Evolutionary conservation across 2,329 filamentous ascomycete species (phyloP), one percentile per base, ranked within the genome.

Genomic region (Paraphaeosphaeria sporulosa): DNA sequence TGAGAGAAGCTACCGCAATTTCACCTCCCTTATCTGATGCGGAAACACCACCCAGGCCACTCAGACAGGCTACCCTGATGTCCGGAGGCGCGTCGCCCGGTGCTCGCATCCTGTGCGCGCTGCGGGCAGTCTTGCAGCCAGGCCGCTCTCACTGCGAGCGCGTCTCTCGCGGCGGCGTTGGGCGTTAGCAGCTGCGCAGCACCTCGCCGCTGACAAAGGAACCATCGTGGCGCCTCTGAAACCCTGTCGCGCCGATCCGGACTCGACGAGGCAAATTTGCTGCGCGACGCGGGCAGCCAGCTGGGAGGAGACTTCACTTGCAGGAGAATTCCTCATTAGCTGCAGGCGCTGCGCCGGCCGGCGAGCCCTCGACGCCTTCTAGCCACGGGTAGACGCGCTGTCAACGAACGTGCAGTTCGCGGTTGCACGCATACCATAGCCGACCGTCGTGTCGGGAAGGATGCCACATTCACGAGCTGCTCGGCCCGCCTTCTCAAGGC

Each of bases 31-130:
- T 36, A 43, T 53, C 17, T 51, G 49, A 42, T 55, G 65, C 62
- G 64, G 67, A 67, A 54, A 54, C 51, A 54, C 51, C 51, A 53
- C 51, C 32, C 51, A 43, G 50, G 43, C 36, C 50, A 53, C 50
- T n/a, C 50, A 36, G 19, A 21, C 50, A 43, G 50, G 38, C 50
- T 7, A 43, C 51, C 17, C 38, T 32, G 25, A 43, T 54, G 51
- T 54, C 51, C 51, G 51, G 15, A 32, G 38, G 40, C 51, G 51
- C 51, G 51, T 44, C 25, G 25, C 38, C 7, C 23, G 25, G n/a
- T 54, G 38, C 51, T 43, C 51, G 12, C 51, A 15, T 9, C 21
- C n/a, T 17, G 30, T 13, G 23, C 1, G 3, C 36, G 30, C 23
- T 9, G 36, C 15, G 13, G 5, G 21, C 30, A 2, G 48, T 13